Base-by-base conservation (phyloP, 139 green algal genomes). In the Coelastrella sp. region DNA sequence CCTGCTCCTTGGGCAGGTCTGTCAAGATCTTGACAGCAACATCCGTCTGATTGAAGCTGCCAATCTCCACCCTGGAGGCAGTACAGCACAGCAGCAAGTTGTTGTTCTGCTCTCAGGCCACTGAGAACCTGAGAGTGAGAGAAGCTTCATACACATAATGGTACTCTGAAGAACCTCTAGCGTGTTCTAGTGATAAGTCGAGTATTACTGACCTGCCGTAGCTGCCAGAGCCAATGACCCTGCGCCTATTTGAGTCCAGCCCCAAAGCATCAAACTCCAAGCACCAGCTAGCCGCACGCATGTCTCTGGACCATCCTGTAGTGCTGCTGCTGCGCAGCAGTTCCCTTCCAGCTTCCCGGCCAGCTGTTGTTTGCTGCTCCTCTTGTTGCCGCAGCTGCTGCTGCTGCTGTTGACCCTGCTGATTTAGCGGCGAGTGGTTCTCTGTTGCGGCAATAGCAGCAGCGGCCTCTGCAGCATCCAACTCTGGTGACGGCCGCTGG, bases 41-140 rank as follows among this genome's bases (percentile, higher is more conserved):
- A 59, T 82, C 75, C n/a, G 75, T 82, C 21, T 82, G 75, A 38
- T 82, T 82, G 53, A 71, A 82, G 53, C 75, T 71, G 53, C 75
- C 75, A 13, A 82, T 82, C 35, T 82, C 53, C 2, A 82, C 75
- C 5, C 75, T 43, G 40, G 27, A 43, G 3, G 62, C 0, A 69
- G 27, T 23, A 38, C 13, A 27, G 40, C 8, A 3, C n/a, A 41
- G 40, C 17, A 19, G 45, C 15, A 13, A 23, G 45, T 57, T 57
- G 45, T 23, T 13, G n/a, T n/a, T n/a, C n/a, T n/a, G n/a, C n/a
- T n/a, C n/a, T n/a, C n/a, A n/a, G n/a, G n/a, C n/a, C n/a, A n/a
- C n/a, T n/a, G n/a, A n/a, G n/a, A n/a, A n/a, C n/a, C n/a, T n/a
- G n/a, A n/a, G n/a, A n/a, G n/a, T n/a, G n/a, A n/a, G n/a, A n/a